Evolutionary conservation across 768 basidiomycete genomes (phyloP).

Genomic region (Kockovaella imperatae): DNA sequence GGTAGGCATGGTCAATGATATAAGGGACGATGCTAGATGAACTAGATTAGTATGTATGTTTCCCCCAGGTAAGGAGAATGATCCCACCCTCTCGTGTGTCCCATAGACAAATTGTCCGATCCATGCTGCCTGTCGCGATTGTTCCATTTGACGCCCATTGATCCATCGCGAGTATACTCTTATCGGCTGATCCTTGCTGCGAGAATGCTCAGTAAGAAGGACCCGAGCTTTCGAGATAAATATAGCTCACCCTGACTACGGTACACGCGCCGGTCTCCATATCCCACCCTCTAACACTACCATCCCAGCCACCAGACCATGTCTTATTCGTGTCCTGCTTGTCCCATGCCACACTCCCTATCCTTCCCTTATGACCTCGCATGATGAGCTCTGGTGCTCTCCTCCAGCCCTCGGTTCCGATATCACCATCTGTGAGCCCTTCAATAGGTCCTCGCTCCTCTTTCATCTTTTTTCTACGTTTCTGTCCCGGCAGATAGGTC

Average conservation of each 20-base stretch:
- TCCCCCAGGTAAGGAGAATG: neutral
- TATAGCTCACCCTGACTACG: slow-evolving; percentile 42
- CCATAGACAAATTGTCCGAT: slow-evolving; percentile 48
- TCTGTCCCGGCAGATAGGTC: slow-evolving; percentile 39
- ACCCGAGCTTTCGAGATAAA: neutral
- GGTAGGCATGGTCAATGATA: slow-evolving; percentile 45
- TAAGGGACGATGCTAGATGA: slow-evolving; percentile 41
- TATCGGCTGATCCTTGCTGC: slow-evolving; percentile 46
- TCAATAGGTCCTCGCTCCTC: slow-evolving; percentile 49
- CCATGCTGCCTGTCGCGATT: slow-evolving; percentile 47
- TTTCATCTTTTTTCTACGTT: slow-evolving; percentile 60
- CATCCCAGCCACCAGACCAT: slow-evolving; percentile 73
- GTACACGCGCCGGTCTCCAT: slow-evolving; percentile 55
- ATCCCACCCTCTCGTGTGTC: slow-evolving; percentile 44
- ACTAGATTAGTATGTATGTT: neutral
- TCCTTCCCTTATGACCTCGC: slow-evolving; percentile 72
- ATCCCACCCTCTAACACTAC: slow-evolving; percentile 83
- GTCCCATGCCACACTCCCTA: slow-evolving; percentile 64
- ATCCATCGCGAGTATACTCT: slow-evolving; percentile 45
- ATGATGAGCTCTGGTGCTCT: slow-evolving; percentile 63
- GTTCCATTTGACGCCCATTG: slow-evolving; percentile 42
- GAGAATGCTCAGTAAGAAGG: neutral
- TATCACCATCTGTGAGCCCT: slow-evolving; percentile 24
- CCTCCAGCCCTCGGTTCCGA: slow-evolving; percentile 40
- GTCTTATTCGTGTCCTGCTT: slow-evolving; percentile 35